Evolutionary conservation across 345 rosid species (phyloP).

Genomic region (Excoecaria agallocha): DNA sequence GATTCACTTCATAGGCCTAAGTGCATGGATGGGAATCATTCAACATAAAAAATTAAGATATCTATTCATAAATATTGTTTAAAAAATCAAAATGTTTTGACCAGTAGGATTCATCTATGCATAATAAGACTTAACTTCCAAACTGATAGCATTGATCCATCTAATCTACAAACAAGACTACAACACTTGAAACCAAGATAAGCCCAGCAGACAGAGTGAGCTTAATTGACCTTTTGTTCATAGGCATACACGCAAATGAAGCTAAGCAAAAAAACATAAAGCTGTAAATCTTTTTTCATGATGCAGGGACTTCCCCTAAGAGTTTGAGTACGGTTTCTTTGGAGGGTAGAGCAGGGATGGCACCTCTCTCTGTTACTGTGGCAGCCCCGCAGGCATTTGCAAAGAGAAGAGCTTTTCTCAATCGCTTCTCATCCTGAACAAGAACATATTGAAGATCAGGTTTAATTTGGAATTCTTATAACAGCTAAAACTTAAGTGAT

Average conservation of each 20-base stretch:
- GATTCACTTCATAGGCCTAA: too few species aligned
- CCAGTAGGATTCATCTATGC: neutral
- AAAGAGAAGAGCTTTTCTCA: constrained; percentile 69
- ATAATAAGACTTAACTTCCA: neutral
- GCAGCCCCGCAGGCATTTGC: constrained; percentile 89
- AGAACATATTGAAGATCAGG: neutral
- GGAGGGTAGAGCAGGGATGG: constrained; percentile 88
- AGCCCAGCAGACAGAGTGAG: neutral
- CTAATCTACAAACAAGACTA: neutral
- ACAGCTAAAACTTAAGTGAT: neutral
- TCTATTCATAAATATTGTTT: too few species aligned
- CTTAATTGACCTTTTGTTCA: too few species aligned
- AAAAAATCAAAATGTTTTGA: too few species aligned
- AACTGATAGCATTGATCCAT: neutral
- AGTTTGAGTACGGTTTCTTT: constrained; percentile 60
- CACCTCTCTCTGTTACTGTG: constrained; percentile 88
- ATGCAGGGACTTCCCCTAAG: constrained; percentile 18
- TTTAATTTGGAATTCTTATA: neutral
- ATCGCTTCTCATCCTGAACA: constrained; percentile 70
- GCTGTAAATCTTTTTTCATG: too few species aligned
- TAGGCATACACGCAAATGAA: neutral
- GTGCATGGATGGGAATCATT: too few species aligned
- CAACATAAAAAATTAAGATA: too few species aligned
- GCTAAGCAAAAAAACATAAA: neutral
- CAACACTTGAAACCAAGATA: neutral